phyloP scores from a whole-genome alignment of 2,329 filamentous ascomycete species.

The Macroventuria anomochaeta region DNA sequence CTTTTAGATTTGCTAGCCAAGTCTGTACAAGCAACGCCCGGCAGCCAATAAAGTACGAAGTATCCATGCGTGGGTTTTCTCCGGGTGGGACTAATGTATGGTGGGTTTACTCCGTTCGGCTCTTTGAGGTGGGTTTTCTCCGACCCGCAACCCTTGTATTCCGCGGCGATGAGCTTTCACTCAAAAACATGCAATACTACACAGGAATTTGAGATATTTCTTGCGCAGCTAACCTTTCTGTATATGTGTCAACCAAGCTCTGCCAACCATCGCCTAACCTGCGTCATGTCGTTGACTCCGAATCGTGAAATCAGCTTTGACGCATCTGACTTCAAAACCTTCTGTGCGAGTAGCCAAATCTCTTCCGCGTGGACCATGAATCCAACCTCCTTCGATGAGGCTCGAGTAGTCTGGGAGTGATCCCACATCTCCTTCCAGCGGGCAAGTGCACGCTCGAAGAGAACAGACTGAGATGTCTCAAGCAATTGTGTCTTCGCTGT shows the following conservation, averaged over 20 bases:
- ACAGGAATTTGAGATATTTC: no score
- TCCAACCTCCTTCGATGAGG: conserved; percentile 48
- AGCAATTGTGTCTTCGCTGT: background rate
- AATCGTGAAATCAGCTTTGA: background rate
- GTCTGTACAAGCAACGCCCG: background rate
- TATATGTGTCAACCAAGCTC: background rate
- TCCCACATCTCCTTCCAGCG: conserved; percentile 8
- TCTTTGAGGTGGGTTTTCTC: background rate
- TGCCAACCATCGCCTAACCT: background rate
- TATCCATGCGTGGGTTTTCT: background rate
- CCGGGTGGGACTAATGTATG: background rate
- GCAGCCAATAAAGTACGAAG: background rate
- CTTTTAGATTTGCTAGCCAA: background rate
- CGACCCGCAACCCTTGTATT: background rate
- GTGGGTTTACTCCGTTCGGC: background rate
- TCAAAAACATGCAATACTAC: no score
- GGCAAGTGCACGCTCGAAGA: conserved; percentile 4
- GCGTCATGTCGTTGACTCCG: background rate
- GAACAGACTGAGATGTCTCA: background rate
- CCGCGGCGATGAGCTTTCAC: no score
- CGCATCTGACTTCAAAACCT: background rate
- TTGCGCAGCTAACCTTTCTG: background rate
- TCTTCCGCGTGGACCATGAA: conserved; percentile 6
- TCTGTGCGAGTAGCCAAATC: background rate
- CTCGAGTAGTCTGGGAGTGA: background rate